phyloP scores from a whole-genome alignment of 805 yeast species.

The Pichia cabralensis region DNA sequence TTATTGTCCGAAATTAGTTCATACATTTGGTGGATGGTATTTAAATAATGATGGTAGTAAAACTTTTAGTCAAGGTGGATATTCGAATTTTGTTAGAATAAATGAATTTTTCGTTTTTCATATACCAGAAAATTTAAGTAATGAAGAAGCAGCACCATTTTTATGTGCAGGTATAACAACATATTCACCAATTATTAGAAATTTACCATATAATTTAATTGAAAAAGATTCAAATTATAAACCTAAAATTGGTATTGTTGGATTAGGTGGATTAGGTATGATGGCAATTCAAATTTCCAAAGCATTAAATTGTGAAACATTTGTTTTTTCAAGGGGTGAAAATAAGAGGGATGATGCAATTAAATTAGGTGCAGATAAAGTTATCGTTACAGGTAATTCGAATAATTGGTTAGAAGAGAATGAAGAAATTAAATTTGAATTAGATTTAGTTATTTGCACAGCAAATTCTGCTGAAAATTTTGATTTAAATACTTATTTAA shows the following conservation, averaged over 20 bases:
- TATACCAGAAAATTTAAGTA: slow-evolving; percentile 45
- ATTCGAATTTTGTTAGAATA: slow-evolving; percentile 55
- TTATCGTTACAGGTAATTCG: slow-evolving; percentile 37
- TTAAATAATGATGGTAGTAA: slow-evolving; percentile 20
- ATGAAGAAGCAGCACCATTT: slow-evolving; percentile 57
- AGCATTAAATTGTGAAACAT: slow-evolving; percentile 55
- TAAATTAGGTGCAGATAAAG: slow-evolving; percentile 46
- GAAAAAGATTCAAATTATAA: slow-evolving; percentile 21
- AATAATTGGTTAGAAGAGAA: slow-evolving; percentile 23
- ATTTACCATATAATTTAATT: slow-evolving; percentile 21
- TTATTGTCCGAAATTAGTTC: slow-evolving; percentile 28
- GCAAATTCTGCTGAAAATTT: slow-evolving; percentile 42
- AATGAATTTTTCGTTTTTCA: slow-evolving; percentile 55
- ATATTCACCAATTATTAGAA: slow-evolving; percentile 53
- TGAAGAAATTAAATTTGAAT: slow-evolving; percentile 16
- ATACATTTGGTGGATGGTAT: slow-evolving; percentile 27
- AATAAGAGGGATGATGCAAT: slow-evolving; percentile 42
- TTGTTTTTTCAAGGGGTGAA: slow-evolving; percentile 43
- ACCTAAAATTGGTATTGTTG: slow-evolving; percentile 48
- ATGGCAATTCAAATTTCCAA: slow-evolving; percentile 49
- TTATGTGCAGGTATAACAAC: slow-evolving; percentile 74
- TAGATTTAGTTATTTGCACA: slow-evolving; percentile 45
- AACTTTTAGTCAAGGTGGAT: slow-evolving; percentile 50
- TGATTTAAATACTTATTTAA: slow-evolving; percentile 38
- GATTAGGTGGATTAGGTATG: slow-evolving; percentile 63